A percentile compares a stretch with the other conserved stretches of the same genome.
Conservation (phyloP, 306 rosid genomes). For the Quillaja saponaria region DNA sequence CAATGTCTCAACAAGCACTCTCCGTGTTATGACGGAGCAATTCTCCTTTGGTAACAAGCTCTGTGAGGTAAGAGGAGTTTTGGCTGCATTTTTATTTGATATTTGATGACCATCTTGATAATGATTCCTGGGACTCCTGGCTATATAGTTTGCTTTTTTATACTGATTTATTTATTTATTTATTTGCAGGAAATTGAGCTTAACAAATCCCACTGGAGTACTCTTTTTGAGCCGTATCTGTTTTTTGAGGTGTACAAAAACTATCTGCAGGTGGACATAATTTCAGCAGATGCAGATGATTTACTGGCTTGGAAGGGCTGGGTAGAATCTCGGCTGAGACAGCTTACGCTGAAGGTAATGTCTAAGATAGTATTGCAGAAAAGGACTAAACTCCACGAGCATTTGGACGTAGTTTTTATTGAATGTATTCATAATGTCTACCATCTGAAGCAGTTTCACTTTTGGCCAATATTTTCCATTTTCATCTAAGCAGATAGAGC, state of each 20-base stretch:
- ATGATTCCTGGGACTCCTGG: conserved; percentile 28
- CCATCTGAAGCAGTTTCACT: conserved; percentile 13
- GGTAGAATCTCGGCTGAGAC: conserved; percentile 65
- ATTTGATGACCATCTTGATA: conserved; percentile 8
- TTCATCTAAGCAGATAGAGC: conserved; percentile 72
- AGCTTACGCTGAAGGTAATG: conserved; percentile 69
- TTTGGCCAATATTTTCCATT: conserved; percentile 17
- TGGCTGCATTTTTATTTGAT: not conserved
- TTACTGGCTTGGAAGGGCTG: conserved; percentile 61
- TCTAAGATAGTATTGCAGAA: conserved; percentile 15
- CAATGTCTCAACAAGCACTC: conserved; percentile 92
- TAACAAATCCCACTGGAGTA: conserved; percentile 80
- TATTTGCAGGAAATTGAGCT: conserved; percentile 80
- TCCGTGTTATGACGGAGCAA: conserved; percentile 97
- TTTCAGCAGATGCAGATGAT: conserved; percentile 77
- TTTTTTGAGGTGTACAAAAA: conserved; percentile 93
- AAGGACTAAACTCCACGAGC: not conserved
- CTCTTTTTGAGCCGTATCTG: conserved; percentile 75
- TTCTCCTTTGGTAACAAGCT: conserved; percentile 70
- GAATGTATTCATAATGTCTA: conserved; percentile 16
- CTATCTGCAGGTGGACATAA: conserved; percentile 88
- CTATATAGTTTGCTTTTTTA: not conserved
- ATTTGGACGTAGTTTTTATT: conserved; percentile 19
- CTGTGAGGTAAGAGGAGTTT: conserved; percentile 65
- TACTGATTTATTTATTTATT: not conserved